Percentiles rank a stretch among this genome's conserved stretches.
These are phyloP conservation scores for Durotheca rogersii DNA, from an alignment of 495 filamentous ascomycete genomes.

Conservation along the genomic window DNA sequence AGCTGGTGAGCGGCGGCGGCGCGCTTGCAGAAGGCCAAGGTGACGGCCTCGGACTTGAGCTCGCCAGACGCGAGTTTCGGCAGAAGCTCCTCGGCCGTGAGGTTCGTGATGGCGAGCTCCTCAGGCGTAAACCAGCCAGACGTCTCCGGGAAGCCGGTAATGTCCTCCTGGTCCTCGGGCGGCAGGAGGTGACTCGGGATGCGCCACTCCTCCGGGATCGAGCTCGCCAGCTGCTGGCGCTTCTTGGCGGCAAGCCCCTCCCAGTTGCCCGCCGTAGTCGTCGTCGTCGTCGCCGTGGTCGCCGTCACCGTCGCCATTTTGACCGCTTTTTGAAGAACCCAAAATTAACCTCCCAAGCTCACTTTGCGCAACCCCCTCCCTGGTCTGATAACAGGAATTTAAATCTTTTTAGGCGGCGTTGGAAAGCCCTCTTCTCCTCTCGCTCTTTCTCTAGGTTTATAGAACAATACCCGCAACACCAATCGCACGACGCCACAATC, in stretches of 20 bases:
- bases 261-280: conserved; percentile 35
- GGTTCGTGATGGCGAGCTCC: conserved; percentile 38
- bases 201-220: conserved; percentile 44
- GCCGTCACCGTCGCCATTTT: conserved; percentile 11
- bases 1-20: conserved; percentile 39
- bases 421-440: no score
- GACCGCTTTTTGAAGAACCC: neutral
- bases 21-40: conserved; percentile 41
- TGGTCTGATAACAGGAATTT: no score
- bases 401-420: neutral
- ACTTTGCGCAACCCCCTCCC: neutral
- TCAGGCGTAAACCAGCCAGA: conserved; percentile 41
- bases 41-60: conserved; percentile 37
- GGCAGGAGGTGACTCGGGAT: conserved; percentile 43
- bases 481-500: no score
- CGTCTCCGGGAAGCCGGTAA: conserved; percentile 40
- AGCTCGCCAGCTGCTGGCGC: conserved; percentile 34
- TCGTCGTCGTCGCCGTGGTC: neutral
- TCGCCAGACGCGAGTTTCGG: conserved; percentile 32
- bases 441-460: no score
- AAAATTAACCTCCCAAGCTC: neutral
- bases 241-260: conserved; percentile 41
- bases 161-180: conserved; percentile 39
- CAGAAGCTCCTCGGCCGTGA: conserved; percentile 32
- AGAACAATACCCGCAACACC: no score